Percentiles rank a stretch among this genome's conserved stretches.
phyloP scores from a whole-genome alignment of 2,329 filamentous ascomycete species.

The Fusarium ambrosium region DNA sequence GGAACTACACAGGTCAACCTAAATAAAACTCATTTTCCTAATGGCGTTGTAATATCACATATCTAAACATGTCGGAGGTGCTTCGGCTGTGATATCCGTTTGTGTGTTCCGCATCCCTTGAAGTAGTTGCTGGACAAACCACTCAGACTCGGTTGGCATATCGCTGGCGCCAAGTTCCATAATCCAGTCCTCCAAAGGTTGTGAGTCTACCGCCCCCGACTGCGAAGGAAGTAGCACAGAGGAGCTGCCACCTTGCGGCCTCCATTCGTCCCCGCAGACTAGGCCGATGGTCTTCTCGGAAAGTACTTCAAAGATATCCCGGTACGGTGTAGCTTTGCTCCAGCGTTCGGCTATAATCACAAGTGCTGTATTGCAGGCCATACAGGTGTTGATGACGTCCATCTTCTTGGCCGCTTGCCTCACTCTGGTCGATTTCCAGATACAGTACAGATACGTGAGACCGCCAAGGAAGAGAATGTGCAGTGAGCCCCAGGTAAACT shows the following conservation, averaged over 20 bases:
- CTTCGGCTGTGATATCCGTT: slow-evolving; percentile 1
- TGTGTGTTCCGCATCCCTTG: slow-evolving; percentile 29
- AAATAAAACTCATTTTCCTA: neutral
- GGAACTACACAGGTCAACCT: neutral
- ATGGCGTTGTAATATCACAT: neutral
- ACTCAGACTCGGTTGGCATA: slow-evolving; percentile 29
- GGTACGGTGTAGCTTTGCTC: slow-evolving; percentile 49
- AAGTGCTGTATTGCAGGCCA: slow-evolving; percentile 52
- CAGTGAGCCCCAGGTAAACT: slow-evolving; percentile 51
- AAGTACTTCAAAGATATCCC: slow-evolving; percentile 51
- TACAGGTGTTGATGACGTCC: slow-evolving; percentile 51
- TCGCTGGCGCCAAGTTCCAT: slow-evolving; percentile 19
- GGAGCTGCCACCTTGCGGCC: neutral
- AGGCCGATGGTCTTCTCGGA: slow-evolving; percentile 48
- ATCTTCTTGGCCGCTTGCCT: slow-evolving; percentile 22
- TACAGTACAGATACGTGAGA: slow-evolving; percentile 53
- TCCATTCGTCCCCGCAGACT: slow-evolving; percentile 33
- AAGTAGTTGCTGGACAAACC: slow-evolving; percentile 33
- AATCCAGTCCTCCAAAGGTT: slow-evolving; percentile 27
- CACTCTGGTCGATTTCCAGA: slow-evolving; percentile 41
- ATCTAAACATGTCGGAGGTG: neutral
- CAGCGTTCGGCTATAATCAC: slow-evolving; percentile 54
- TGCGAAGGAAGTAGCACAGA: neutral
- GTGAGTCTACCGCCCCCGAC: neutral
- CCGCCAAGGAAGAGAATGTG: slow-evolving; percentile 54